Conservation (phyloP, 2,329 filamentous ascomycete genomes). For the Ophiostoma ulmi region DNA sequence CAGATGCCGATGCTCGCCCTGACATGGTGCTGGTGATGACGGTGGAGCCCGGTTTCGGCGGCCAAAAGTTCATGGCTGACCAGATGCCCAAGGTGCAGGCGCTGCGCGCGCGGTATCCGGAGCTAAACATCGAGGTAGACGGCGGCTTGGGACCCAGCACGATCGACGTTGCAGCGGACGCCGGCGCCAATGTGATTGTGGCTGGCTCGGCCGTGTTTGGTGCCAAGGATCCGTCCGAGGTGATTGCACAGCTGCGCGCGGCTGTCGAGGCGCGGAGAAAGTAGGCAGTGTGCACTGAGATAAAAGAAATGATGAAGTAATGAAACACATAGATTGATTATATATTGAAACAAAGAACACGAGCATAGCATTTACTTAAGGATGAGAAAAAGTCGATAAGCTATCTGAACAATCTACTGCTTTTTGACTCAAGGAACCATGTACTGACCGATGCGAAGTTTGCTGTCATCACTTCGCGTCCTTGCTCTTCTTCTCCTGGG, state of each 20-base stretch:
- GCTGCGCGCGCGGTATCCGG: slow-evolving; percentile 76
- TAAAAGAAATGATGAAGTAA: slow-evolving; percentile 28
- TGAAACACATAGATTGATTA: neutral
- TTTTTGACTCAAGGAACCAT: too few relatives aligned
- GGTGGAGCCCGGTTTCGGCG: slow-evolving; percentile 93
- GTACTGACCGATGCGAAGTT: too few relatives aligned
- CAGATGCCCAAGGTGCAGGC: slow-evolving; percentile 90
- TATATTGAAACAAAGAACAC: neutral
- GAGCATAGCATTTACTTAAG: neutral
- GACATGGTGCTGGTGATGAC: slow-evolving; percentile 99
- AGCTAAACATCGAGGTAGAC: slow-evolving; percentile 93
- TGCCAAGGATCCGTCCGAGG: slow-evolving; percentile 78
- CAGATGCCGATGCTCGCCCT: slow-evolving; percentile 68
- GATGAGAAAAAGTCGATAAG: neutral
- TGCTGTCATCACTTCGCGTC: neutral
- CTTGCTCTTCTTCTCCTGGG: neutral
- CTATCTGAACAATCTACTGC: too few relatives aligned
- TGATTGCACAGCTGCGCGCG: slow-evolving; percentile 75
- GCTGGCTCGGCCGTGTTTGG: slow-evolving; percentile 95
- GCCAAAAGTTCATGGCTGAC: slow-evolving; percentile 96
- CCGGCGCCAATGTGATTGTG: slow-evolving; percentile 96
- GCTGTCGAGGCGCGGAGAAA: slow-evolving; percentile 62
- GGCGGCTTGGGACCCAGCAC: slow-evolving; percentile 83
- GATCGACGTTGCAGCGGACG: slow-evolving; percentile 89
- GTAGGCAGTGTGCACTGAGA: slow-evolving; percentile 30